Conservation (phyloP, 2,329 filamentous ascomycete genomes). For the Sodiomyces alkalinus region DNA sequence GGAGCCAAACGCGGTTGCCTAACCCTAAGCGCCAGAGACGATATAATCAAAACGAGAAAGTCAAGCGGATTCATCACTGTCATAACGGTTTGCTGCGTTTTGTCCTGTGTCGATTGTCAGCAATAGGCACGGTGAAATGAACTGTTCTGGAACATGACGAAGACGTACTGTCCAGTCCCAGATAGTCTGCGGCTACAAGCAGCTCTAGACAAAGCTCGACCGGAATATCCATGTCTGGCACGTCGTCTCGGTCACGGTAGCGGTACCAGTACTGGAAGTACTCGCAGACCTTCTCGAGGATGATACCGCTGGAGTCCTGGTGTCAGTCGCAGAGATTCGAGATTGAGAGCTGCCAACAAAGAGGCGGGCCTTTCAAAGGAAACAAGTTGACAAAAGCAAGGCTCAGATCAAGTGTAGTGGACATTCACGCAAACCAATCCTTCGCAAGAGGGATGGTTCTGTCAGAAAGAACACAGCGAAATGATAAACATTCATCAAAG, state of each 20-base stretch:
- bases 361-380: neutral
- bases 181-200: slow-evolving; percentile 61
- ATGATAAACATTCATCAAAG: slow-evolving; percentile 18
- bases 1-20: no score
- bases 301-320: slow-evolving; percentile 41
- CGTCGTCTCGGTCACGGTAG: slow-evolving; percentile 52
- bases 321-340: slow-evolving; percentile 5
- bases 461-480: slow-evolving; percentile 30
- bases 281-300: slow-evolving; percentile 69
- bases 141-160: no score
- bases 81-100: no score
- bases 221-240: slow-evolving; percentile 68
- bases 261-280: slow-evolving; percentile 76
- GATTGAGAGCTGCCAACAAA: no score
- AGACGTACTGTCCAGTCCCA: slow-evolving; percentile 50
- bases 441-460: slow-evolving; percentile 19
- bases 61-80: no score
- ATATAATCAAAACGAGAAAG: no score
- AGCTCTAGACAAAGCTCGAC: slow-evolving; percentile 66
- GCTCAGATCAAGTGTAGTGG: slow-evolving; percentile 52
- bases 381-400: slow-evolving; percentile 3
- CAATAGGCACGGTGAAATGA: no score
- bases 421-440: slow-evolving; percentile 32
- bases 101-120: no score
- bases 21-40: no score